Evolutionary conservation across 116 monocot genomes (phyloP).

Genomic region (Iris pallida): DNA sequence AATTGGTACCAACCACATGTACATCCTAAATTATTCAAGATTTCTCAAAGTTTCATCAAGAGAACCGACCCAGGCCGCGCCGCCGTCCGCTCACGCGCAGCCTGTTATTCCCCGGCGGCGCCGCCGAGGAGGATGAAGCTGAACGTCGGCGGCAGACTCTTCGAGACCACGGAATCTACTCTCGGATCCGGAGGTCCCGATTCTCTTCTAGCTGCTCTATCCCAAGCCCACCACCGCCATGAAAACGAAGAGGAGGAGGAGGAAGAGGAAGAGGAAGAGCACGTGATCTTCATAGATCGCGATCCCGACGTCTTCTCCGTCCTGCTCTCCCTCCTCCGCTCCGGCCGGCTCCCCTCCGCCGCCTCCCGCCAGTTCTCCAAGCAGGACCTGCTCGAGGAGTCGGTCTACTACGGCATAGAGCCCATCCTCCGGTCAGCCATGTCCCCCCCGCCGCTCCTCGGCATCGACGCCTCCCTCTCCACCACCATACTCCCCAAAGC

Average conservation of each 20-base stretch:
- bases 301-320: conserved; percentile 73
- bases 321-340: conserved; percentile 63
- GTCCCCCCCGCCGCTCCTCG: conserved; percentile 60
- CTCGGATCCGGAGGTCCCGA: conserved; percentile 42
- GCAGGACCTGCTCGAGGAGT: conserved; percentile 55
- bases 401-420: conserved; percentile 68
- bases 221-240: conserved; percentile 1
- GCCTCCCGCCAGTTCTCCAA: conserved; percentile 43
- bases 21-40: no score
- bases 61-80: no score
- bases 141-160: conserved; percentile 77
- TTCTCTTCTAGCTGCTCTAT: conserved; percentile 47
- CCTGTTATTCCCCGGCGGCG: no score
- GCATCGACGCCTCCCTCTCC: conserved; percentile 45
- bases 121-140: conserved; percentile 38
- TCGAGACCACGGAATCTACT: conserved; percentile 64
- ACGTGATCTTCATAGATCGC: conserved; percentile 63
- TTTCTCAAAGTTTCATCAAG: no score
- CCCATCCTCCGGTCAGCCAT: conserved; percentile 42
- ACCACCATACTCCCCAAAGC: conserved; percentile 48
- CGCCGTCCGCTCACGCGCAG: no score
- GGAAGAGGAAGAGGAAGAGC: not conserved
- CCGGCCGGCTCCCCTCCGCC: conserved; percentile 48
- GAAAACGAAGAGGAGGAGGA: not conserved
- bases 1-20: no score